Evolutionary conservation across 176 grass and related monocot genomes (phyloP).

Genomic region (Eleusine indica): DNA sequence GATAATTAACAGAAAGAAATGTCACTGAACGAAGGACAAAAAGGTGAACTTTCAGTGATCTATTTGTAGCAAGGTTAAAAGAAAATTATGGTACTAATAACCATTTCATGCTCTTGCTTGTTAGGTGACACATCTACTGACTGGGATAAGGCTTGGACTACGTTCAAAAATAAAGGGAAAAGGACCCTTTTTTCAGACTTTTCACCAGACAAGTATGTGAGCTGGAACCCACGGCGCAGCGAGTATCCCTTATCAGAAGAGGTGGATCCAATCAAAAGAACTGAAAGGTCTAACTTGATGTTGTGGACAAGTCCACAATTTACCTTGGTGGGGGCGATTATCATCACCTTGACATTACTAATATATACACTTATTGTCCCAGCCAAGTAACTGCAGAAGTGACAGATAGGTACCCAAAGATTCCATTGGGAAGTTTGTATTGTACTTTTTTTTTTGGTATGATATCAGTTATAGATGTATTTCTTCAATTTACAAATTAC

Average conservation of each 20-base stretch:
- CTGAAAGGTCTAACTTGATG: conserved; percentile 81
- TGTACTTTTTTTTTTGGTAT: conserved; percentile 48
- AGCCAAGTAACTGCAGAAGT: conserved; percentile 60
- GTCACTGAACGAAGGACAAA: neutral
- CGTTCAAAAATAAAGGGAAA: conserved; percentile 73
- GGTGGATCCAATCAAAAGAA: conserved; percentile 91
- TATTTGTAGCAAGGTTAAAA: neutral
- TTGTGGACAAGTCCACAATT: conserved; percentile 91
- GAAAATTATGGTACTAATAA: neutral
- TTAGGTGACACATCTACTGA: conserved; percentile 80
- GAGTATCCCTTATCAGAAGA: conserved; percentile 93
- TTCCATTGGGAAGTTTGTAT: conserved; percentile 28
- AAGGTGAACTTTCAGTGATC: neutral
- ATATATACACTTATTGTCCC: conserved; percentile 75
- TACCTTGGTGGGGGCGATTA: conserved; percentile 78
- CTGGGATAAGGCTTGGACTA: conserved; percentile 94
- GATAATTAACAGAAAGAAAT: neutral
- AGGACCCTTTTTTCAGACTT: conserved; percentile 83
- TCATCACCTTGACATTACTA: conserved; percentile 73
- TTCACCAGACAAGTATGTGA: conserved; percentile 82
- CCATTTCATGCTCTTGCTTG: neutral
- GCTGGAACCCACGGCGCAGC: conserved; percentile 70
- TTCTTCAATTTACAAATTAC: conserved; percentile 20
- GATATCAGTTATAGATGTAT: conserved; percentile 35
- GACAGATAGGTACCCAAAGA: conserved; percentile 19